Evolutionary conservation across 1,284 basidiomycete species (phyloP), one percentile per base, ranked within the genome.

Genomic region (Xerocomus nothofagi): DNA sequence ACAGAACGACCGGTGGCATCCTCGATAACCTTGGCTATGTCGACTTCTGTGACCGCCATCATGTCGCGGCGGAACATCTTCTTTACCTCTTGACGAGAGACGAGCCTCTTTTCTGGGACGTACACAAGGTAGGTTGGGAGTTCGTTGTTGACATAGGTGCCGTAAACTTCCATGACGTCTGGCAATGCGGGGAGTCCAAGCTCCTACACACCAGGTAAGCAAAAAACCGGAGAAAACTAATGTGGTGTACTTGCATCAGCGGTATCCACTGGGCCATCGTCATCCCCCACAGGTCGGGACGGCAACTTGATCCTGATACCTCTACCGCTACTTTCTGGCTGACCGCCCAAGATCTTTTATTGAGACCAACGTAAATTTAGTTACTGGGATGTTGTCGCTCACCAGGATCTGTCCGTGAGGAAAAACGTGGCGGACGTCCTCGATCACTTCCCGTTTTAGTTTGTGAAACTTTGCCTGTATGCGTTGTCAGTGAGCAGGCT

Each of bases 1-100:
- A 82, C 10, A 78, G 70, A 6, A 73, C 71, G 26, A 62, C 66
- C 20, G 77, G 63, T 5, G 74, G 77, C 29, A 76, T 58, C 27
- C 15, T 53, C 52, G 24, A 51, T 4, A 4, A 54, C 43, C 24
- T 52, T 59, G 49, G 54, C 15, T 20, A 69, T 58, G 37, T 60
- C 65, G 6, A 29, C 54, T 38, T 65, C 63, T 31, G 67, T 66
- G 3, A 69, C 39, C 0, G 53, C 47, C 47, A 53, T 44, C 48
- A 68, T 47, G 1, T 59, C 57, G 21, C 57, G 57, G 17, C 59
- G 63, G 47, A 66, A 65, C 40, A 59, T 61, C 34, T 43, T 65
- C 39, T 69, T 65, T 23, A 65, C 65, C 2, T 65, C 66, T 21
- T 69, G 54, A 20, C 63, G 65, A 5, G 66, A 67, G 32, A 68